Evolutionary conservation across 139 green algal species (phyloP), one percentile per base, ranked within the genome.

Genomic region (Tetraselmis chui): DNA sequence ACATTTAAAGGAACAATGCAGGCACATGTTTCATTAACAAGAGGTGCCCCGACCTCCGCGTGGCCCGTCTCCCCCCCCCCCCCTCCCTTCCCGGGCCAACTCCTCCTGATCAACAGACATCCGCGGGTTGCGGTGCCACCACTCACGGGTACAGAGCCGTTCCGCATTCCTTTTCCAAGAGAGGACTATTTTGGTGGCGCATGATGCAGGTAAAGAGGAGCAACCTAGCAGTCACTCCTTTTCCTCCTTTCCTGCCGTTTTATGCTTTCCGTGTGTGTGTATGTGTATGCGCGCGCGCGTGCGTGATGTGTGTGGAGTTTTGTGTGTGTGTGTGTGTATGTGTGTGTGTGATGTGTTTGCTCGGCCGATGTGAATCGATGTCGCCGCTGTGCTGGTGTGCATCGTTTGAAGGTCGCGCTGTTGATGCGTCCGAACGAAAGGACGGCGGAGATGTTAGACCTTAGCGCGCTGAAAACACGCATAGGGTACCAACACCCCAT

Each of bases 401-500:
- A n/a, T n/a, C n/a, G n/a, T n/a, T n/a, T 75, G 59, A 23, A 79
- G 76, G 77, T 81, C 11, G 30, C 28, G 28, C 77, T 28, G 29
- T 31, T 82, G 2, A 28, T 82, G 32, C 78, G 32, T 1, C 27
- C 45, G 31, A 82, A 82, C 78, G 26, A 76, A 30, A 31, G 2
- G 28, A 82, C 78, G 2, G 24, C 2, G 78, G 30, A 27, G 30
- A 18, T 82, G 31, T 25, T 82, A 1, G 30, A 76, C 31, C 78
- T 82, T 22, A 31, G 45, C 18, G 58, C 28, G 29, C 78, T 82
- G 26, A 82, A 82, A 31, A 18, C 26, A 31, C 26, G 28, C 24
- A 82, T 82, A 11, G 78, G 78, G 2, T 82, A 76, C 78, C 29
- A 2, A 18, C 78, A 82, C 31, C 78, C 78, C 24, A 76, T 82